A percentile compares a stretch with the other conserved stretches of the same genome.
These are phyloP conservation scores for Davidsoniella neocaledoniae DNA, from an alignment of 2,329 filamentous ascomycete genomes.

Conservation along the genomic window DNA sequence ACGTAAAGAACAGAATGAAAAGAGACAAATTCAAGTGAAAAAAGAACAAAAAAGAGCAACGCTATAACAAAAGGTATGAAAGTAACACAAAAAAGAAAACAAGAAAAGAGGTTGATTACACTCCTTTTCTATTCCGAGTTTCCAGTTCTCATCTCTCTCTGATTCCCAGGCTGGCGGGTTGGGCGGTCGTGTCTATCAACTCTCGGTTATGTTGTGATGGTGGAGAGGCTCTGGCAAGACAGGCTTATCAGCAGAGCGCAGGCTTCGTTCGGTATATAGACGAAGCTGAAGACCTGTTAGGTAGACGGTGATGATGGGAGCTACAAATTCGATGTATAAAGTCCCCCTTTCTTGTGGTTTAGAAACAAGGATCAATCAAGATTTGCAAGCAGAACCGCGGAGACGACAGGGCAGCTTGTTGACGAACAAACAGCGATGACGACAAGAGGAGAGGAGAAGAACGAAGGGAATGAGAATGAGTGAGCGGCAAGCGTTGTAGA, in stretches of 20 bases:
- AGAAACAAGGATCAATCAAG: constrained; percentile 4
- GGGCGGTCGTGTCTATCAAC: constrained; percentile 4
- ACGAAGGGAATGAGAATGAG: background rate
- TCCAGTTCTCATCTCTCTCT: constrained; percentile 12
- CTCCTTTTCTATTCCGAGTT: constrained; percentile 12
- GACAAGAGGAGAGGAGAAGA: constrained; percentile 1
- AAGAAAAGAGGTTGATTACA: constrained; percentile 10
- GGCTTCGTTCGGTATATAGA: too few relatives aligned
- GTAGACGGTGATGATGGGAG: background rate
- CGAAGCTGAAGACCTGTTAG: too few relatives aligned
- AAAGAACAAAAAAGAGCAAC: constrained; percentile 4
- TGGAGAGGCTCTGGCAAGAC: too few relatives aligned
- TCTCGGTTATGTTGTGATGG: background rate
- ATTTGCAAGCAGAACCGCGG: constrained; percentile 1
- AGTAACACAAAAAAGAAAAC: constrained; percentile 1
- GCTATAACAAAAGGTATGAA: background rate
- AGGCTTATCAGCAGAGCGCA: background rate
- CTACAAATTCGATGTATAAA: too few relatives aligned
- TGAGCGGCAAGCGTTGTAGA: background rate
- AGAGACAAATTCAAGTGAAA: background rate
- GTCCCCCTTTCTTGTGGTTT: too few relatives aligned
- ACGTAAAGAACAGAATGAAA: constrained; percentile 1
- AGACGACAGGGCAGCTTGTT: background rate
- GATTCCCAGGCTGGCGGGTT: constrained; percentile 6
- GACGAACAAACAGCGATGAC: background rate